Percentiles rank a stretch among this genome's conserved stretches.
Evolutionary conservation across 2,329 filamentous ascomycete genomes (phyloP).

Genomic region (Colletotrichum liriopes): DNA sequence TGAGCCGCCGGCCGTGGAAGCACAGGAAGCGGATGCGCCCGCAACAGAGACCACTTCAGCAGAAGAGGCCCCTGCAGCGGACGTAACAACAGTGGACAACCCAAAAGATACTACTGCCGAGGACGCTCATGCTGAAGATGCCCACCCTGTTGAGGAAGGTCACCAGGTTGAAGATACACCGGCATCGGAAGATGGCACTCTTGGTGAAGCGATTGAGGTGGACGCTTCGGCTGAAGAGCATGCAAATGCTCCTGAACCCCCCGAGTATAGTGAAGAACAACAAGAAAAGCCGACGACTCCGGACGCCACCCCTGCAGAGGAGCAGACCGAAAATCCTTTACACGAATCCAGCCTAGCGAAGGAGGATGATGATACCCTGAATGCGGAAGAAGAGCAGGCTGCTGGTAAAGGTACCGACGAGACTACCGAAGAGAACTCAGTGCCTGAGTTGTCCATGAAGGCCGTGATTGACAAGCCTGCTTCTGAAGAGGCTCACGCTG

Average conservation of each 20-base stretch:
- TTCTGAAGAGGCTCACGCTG: neutral
- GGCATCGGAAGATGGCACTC: neutral
- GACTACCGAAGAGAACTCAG: neutral
- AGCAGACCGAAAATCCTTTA: constrained; percentile 13
- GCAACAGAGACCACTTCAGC: neutral
- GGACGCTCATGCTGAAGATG: too few species aligned
- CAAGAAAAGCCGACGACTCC: neutral
- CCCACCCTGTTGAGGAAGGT: neutral
- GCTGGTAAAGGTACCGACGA: neutral
- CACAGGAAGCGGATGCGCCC: neutral
- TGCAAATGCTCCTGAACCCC: neutral
- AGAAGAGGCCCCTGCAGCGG: neutral
- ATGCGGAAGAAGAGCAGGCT: constrained; percentile 1
- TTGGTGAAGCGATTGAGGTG: neutral
- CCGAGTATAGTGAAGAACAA: neutral
- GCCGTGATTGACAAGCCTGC: constrained; percentile 10
- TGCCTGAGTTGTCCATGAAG: constrained; percentile 19
- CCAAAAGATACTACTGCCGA: neutral
- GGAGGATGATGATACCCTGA: constrained; percentile 29
- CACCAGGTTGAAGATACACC: neutral
- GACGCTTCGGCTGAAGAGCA: neutral
- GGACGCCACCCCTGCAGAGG: constrained; percentile 25
- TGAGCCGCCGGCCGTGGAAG: neutral
- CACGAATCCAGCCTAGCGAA: constrained; percentile 27
- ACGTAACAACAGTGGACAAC: neutral